These are phyloP conservation scores for Brassica nigra DNA, from an alignment of 345 rosid genomes.

Conservation along the genomic window DNA sequence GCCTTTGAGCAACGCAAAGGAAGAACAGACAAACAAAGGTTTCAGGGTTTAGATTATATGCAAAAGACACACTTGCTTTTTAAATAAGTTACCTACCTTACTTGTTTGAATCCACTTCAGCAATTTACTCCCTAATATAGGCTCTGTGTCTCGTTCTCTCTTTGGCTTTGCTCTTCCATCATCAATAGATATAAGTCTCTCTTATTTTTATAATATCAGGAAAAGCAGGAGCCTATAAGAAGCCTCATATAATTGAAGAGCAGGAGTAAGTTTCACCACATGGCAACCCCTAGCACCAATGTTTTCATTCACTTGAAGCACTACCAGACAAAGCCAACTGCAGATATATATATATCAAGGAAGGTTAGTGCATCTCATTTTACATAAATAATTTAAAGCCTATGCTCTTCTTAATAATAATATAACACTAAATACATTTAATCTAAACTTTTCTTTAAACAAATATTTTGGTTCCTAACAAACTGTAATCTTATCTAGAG, in stretches of 20 bases:
- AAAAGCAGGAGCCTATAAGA: constrained; percentile 42
- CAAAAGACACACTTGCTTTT: constrained; percentile 10
- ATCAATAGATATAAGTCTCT: constrained; percentile 30
- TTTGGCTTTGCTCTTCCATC: constrained; percentile 42
- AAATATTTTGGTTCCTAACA: constrained; percentile 25
- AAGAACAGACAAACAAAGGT: constrained; percentile 16
- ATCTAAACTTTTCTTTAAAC: constrained; percentile 22
- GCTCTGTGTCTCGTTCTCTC: constrained; percentile 32
- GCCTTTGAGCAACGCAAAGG: constrained; percentile 19
- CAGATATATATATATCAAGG: constrained; percentile 43
- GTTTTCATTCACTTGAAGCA: constrained; percentile 48
- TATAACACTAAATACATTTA: constrained; percentile 2
- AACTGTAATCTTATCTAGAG: constrained; percentile 25
- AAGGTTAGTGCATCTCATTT: constrained; percentile 44
- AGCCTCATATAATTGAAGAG: constrained; percentile 50
- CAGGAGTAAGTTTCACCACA: constrained; percentile 46
- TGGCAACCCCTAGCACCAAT: constrained; percentile 50
- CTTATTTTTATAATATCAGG: no score
- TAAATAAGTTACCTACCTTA: constrained; percentile 17
- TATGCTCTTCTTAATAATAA: constrained; percentile 36
- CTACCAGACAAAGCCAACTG: constrained; percentile 55
- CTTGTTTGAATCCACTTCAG: constrained; percentile 31
- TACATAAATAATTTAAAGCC: constrained; percentile 38
- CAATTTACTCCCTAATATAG: constrained; percentile 34
- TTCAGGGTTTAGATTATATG: neutral